Evolutionary conservation across 805 yeast genomes (phyloP), one percentile per base, ranked within the genome.

Genomic region (Kluyveromyces siamensis): DNA sequence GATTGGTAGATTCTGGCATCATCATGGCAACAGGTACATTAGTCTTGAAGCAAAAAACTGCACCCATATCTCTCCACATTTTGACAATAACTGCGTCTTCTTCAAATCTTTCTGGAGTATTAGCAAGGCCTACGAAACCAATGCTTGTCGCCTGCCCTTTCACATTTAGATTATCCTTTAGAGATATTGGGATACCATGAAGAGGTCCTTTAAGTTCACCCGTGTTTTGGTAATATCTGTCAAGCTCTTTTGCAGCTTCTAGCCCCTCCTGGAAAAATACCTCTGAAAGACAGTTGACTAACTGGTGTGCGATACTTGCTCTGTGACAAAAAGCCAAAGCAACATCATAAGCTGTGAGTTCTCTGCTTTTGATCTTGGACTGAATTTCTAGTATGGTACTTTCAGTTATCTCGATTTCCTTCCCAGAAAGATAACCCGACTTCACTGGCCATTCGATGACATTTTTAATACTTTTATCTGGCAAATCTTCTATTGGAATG

Each of bases 131-230:
- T 41, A 74, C 75, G 50, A 71, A 72, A 5, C 83, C 84, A 53
- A 76, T 63, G 11, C 77, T 61, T 2, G 82, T 67, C 8, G 73
- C 73, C 19, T 70, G 68, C 2, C 81, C 83, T 47, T 65, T 65
- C 47, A 79, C 55, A 49, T 61, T 58, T 27, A 61, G 33, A 33
- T 63, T 58, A 47, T 63, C 83, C 52, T 83, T 83, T 48, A 81
- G 66, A 0, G 85, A 79, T 39, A 82, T 67, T 11, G 88, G 88
- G 19, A 83, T 58, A 0, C 88, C 88, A 55, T 83, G 88, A 42
- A 83, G 70, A 1, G 84, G 83, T 27, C 88, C 88, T 41, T 76
- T 63, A 5, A 75, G 62, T 55, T 76, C 68, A 13, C 83, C 84
- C 42, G 74, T 65, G 40, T 66, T 56, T 47, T 60, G 62, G 48